Evolutionary conservation across 2,329 filamentous ascomycete species (phyloP), one percentile per base, ranked within the genome.

Genomic region (Monilinia aucupariae): DNA sequence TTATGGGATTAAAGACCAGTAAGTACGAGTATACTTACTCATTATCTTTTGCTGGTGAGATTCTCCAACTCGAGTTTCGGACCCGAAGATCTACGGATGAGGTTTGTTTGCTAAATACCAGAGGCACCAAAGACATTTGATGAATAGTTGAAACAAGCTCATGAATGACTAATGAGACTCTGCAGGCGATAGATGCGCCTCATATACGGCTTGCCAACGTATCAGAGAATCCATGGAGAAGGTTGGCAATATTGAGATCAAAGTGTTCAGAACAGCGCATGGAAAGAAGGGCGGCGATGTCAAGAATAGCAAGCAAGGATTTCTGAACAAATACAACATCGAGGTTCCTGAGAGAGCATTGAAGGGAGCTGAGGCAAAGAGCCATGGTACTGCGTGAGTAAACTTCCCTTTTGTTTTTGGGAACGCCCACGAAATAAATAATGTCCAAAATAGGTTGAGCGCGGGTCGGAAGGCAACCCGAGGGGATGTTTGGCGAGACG

Each of bases 291-390:
- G 65, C 32, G 64, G 61, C 2, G 39, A 34, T 43, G 25, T 54
- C 20, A 25, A 30, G 1, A 51, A 49, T 15, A 59, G 9, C 17
- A 56, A 27, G 2, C 32, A 39, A 8, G 56, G 45, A 2, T 64
- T 66, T 47, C 12, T 64, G 6, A 37, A 45, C 5, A 27, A 54
- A 9, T 13, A 52, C 2, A 20, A 25, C 22, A 39, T 10, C 0
- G 30, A 51, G 1, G 64, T 70, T 3, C 67, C 65, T 1, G 68
- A 70, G 52, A 68, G 61, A 30, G 64, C 67, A 15, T 39, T 70
- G 13, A 69, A 68, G 10, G 63, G 64, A 9, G 12, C 48, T 32
- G 55, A 66, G 5, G 63, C 62, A 2, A 67, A 66, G n/a, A 65
- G 58, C 30, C 68, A 70, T 45, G 52, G 66, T 20, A 65, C 63